Base-by-base conservation (phyloP, 2,329 filamentous ascomycete species). In the Penicillium sp. region DNA sequence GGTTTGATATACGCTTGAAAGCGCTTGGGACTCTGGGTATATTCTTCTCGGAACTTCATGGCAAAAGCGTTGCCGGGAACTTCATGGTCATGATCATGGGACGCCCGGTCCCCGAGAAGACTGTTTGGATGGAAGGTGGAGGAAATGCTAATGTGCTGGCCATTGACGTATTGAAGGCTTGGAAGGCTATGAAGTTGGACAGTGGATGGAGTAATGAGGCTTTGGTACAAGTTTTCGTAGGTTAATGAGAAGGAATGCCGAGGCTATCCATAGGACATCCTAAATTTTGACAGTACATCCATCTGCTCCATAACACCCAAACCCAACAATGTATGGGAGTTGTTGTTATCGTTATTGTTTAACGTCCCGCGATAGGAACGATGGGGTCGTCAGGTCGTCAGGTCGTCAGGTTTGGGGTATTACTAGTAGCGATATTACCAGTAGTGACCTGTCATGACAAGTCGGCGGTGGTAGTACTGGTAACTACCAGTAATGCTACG, bases 131-230 rank as follows among this genome's bases (percentile, higher is more conserved):
- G 40, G 57, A 64, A 14, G 64, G 58, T 13, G 65, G 63, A 30
- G 64, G n/a, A 73, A 81, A 59, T 50, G 59, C 68, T 0, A 75
- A 77, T 50, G 80, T 97, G 7, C 69, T 97, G 28, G 84, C 89
- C 57, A 80, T 97, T 47, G 88, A 97, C 73, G 69, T 89, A 11
- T 79, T 83, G 57, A 76, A 72, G 27, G 92, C 92, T 0, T 97
- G 90, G 90, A 79, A 80, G 38, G 82, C 88, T 60, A 78, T 90
- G 74, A 80, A 77, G 0, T 75, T 93, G 47, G 73, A 82, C 50
- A 78, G 81, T 31, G 83, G 86, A 7, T 95, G 88, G 85, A 86
- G 83, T 56, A 95, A 95, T 65, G 88, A 95, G 67, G 79, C 90
- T 31, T 77, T 81, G 53, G 73, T 95, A 35, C 84, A 84, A 64